These are phyloP conservation scores for Colletotrichum chlorophyti DNA, from an alignment of 2,329 filamentous ascomycete species.

Conservation along the genomic window DNA sequence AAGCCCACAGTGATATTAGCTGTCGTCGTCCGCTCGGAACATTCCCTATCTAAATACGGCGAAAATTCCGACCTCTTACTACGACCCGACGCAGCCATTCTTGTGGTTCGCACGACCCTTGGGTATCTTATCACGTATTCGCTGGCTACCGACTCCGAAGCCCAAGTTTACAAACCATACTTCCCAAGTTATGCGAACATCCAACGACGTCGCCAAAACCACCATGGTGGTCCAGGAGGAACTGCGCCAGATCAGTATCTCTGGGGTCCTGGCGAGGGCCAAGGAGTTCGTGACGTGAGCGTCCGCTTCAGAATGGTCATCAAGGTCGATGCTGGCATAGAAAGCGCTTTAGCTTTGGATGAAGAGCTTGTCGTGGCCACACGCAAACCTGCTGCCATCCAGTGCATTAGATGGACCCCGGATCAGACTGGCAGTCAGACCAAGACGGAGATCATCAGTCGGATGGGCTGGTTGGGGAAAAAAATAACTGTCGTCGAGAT, in stretches of 20 bases:
- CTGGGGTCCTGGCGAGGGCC: slow-evolving; percentile 81
- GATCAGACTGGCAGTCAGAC: slow-evolving; percentile 85
- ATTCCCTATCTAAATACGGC: slow-evolving; percentile 84
- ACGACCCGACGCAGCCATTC: slow-evolving; percentile 88
- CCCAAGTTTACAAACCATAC: slow-evolving; percentile 83
- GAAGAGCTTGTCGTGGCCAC: slow-evolving; percentile 94
- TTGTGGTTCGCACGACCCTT: slow-evolving; percentile 85
- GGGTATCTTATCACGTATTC: slow-evolving; percentile 96
- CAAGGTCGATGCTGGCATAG: slow-evolving; percentile 95
- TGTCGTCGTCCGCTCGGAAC: slow-evolving; percentile 79
- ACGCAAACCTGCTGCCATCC: slow-evolving; percentile 88
- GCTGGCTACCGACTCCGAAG: slow-evolving; percentile 81
- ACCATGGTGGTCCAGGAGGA: slow-evolving; percentile 63
- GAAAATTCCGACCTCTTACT: slow-evolving; percentile 84
- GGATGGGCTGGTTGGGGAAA: slow-evolving; percentile 85
- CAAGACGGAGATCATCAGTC: slow-evolving; percentile 85
- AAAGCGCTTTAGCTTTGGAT: slow-evolving; percentile 85
- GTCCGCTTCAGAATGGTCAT: slow-evolving; percentile 97
- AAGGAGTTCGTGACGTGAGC: slow-evolving; percentile 83
- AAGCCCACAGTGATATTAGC: slow-evolving; percentile 90
- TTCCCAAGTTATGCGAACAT: slow-evolving; percentile 74
- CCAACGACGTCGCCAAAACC: slow-evolving; percentile 66
- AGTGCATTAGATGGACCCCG: slow-evolving; percentile 94
- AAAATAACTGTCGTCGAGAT: slow-evolving; percentile 81
- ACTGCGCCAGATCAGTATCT: slow-evolving; percentile 66